Conservation (phyloP, 192 early-diverging fungal genomes). For the Chytriomyces sp. region DNA sequence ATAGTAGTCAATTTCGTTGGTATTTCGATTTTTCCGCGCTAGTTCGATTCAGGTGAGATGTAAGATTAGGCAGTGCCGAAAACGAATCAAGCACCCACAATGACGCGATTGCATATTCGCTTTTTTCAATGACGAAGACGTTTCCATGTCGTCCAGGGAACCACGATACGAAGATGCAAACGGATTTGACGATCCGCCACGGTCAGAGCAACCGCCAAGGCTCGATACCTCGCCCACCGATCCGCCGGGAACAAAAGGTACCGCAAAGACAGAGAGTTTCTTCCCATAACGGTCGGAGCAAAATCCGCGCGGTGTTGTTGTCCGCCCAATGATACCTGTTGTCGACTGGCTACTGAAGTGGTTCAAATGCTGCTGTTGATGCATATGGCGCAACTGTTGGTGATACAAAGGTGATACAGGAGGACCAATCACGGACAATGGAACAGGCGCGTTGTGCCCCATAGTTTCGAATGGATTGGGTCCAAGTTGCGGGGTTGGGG, state of each 20-base stretch:
- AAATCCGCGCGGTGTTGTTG: background rate
- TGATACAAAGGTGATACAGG: background rate
- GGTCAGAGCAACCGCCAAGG: background rate
- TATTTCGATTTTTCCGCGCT: conserved; percentile 17
- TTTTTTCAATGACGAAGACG: background rate
- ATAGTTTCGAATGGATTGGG: background rate
- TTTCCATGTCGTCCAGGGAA: conserved; percentile 25
- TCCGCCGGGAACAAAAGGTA: conserved; percentile 2
- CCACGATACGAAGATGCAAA: background rate
- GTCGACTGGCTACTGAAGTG: background rate
- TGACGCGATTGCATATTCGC: conserved; percentile 3
- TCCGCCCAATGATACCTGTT: background rate
- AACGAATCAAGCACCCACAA: conserved; percentile 6
- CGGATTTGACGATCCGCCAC: background rate
- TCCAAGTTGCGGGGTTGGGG: too few relatives aligned
- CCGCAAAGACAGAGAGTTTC: background rate
- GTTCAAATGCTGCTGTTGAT: background rate
- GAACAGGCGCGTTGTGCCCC: background rate
- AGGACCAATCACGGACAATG: background rate
- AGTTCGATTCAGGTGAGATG: too few relatives aligned
- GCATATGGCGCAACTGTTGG: background rate
- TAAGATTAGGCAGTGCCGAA: too few relatives aligned
- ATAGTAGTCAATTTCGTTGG: conserved; percentile 21
- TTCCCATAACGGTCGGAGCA: background rate
- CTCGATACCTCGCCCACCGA: background rate